Conservation (phyloP, 2,329 filamentous ascomycete species). For the Corinectria fuckeliana region DNA sequence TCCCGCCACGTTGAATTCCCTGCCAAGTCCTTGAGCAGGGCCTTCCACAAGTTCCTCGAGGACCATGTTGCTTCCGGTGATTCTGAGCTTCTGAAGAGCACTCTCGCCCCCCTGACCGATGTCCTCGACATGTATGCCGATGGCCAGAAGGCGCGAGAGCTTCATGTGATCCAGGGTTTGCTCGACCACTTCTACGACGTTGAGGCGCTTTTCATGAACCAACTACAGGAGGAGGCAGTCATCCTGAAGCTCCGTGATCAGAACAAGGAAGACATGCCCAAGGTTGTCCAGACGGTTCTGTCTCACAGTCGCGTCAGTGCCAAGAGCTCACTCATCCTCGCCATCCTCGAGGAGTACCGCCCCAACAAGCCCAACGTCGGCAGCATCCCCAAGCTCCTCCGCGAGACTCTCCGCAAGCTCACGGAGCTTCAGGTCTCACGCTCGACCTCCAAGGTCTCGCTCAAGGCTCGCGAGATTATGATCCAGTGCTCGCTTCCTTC, state of each 20-base stretch:
- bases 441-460: constrained; percentile 88
- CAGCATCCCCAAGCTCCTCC: constrained; percentile 88
- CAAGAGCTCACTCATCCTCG: constrained; percentile 93
- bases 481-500: constrained; percentile 98
- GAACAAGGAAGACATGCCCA: constrained; percentile 88
- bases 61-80: constrained; percentile 80
- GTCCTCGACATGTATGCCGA: constrained; percentile 84
- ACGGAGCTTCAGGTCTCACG: constrained; percentile 80
- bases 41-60: constrained; percentile 85
- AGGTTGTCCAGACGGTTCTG: constrained; percentile 86
- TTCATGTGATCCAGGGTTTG: constrained; percentile 79
- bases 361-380: constrained; percentile 92
- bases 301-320: constrained; percentile 91
- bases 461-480: constrained; percentile 96
- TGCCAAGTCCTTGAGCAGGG: constrained; percentile 83
- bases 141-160: constrained; percentile 89
- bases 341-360: constrained; percentile 91
- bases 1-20: constrained; percentile 86
- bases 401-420: constrained; percentile 80
- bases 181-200: constrained; percentile 82
- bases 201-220: constrained; percentile 86
- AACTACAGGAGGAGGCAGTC: constrained; percentile 91
- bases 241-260: constrained; percentile 93
- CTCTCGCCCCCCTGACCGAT: constrained; percentile 76
- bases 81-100: constrained; percentile 73